Conservation (phyloP, 106 monocot species). For the Dioscorea alata region DNA sequence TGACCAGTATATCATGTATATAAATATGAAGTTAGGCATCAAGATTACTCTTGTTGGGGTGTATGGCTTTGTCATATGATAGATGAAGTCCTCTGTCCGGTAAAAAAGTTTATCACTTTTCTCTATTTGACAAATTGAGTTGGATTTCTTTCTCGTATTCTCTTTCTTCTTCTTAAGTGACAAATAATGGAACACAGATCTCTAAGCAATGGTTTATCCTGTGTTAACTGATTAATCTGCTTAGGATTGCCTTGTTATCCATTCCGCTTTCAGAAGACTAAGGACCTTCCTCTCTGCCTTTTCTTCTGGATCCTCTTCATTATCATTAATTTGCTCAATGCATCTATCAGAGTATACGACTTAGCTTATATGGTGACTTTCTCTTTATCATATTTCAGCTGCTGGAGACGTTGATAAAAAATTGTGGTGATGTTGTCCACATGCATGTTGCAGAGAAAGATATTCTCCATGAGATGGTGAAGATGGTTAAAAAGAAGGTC, state of each 20-base stretch:
- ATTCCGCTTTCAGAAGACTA: no score
- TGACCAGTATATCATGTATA: no score
- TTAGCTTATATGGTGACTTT: not conserved
- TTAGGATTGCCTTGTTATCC: not conserved
- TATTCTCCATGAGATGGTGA: constrained; percentile 78
- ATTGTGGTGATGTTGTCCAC: constrained; percentile 82
- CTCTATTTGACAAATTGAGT: no score
- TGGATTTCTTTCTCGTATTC: no score
- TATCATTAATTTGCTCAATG: not conserved
- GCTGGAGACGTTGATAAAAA: constrained; percentile 77
- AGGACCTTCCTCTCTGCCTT: not conserved
- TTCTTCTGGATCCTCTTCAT: not conserved
- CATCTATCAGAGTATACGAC: no score
- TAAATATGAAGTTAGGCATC: no score
- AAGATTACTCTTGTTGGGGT: no score
- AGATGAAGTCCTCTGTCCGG: no score
- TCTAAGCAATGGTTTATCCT: not conserved
- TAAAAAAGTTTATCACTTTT: no score
- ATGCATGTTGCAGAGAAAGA: constrained; percentile 79
- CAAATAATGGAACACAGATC: no score
- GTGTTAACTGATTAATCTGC: not conserved
- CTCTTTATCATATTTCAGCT: constrained; percentile 36
- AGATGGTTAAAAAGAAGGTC: constrained; percentile 92
- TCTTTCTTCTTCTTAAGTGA: no score
- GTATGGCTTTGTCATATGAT: no score